Evolutionary conservation across 2,329 filamentous ascomycete genomes (phyloP), one percentile per base, ranked within the genome.

Genomic region (Periconia sp.): DNA sequence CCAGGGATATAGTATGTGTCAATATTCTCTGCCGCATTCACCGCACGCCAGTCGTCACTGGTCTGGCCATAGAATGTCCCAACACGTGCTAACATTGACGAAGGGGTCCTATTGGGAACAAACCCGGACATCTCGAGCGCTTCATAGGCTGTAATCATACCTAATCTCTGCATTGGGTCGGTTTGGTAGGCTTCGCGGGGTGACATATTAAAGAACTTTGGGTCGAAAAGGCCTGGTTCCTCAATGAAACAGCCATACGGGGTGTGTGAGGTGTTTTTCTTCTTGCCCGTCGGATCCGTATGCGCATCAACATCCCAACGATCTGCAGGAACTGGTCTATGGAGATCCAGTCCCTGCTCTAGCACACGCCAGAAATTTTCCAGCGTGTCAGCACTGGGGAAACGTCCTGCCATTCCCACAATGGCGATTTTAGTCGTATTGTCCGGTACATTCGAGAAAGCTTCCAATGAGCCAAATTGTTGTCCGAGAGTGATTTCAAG

Each of bases 1-100:
- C 81, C 82, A 0, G 82, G 77, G 42, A 85, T 81, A 60, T 72
- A 82, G 62, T 85, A 84, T 0, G 81, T 83, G 50, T 79, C 77
- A n/a, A 85, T 77, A 20, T 65, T 49, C 35, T 69, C 57, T 8
- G 49, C 55, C 8, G 48, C 43, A 45, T 66, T 69, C 17, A 60
- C 45, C 31, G 66, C 63, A 1, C 50, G 45, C 27, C 54, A 70
- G 49, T 76, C 74, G 47, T 76, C 63, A 37, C 53, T 62, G 3
- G 68, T 59, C 13, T 58, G 50, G 1, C 74, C 74, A 52, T 68
- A 72, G 53, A 63, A 76, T 1, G 60, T 64, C 9, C 71, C 73
- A 6, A 75, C 60, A 6, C 73, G 66, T 15, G 70, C 49, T 1
- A 52, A 52, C 13, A 53, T 42, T 1, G 69, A 67, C 8, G 69